A percentile compares a stretch with the other conserved stretches of the same genome.
phyloP scores from a whole-genome alignment of 2,329 filamentous ascomycete genomes.

The Fusarium incarnatum region DNA sequence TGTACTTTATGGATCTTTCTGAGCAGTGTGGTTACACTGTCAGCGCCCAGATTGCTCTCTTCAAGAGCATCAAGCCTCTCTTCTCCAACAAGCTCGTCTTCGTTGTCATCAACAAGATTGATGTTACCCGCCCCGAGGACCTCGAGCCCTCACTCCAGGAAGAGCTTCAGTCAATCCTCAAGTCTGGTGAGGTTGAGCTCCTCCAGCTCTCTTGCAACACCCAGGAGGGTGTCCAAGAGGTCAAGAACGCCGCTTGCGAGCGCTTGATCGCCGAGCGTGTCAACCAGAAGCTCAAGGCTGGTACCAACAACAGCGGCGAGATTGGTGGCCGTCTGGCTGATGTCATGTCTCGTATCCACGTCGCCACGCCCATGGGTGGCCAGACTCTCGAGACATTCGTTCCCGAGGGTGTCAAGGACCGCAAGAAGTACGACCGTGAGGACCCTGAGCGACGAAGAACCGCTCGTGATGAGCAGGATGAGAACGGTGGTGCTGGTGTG shows the following conservation, averaged over 20 bases:
- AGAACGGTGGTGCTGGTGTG: conserved; percentile 94
- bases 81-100: conserved; percentile 99
- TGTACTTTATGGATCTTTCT: conserved; percentile 98
- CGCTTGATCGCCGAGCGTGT: conserved; percentile 92
- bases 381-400: conserved; percentile 84
- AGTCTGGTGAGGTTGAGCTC: conserved; percentile 90
- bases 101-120: conserved; percentile 98
- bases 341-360: conserved; percentile 93
- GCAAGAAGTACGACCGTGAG: conserved; percentile 89
- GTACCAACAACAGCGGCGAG: conserved; percentile 79
- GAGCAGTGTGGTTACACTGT: conserved; percentile 98
- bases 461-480: conserved; percentile 87
- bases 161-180: conserved; percentile 82
- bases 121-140: conserved; percentile 88
- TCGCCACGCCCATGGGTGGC: conserved; percentile 91
- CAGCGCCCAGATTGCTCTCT: conserved; percentile 90
- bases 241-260: conserved; percentile 96
- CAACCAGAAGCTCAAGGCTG: conserved; percentile 94
- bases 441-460: conserved; percentile 87
- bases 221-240: conserved; percentile 90
- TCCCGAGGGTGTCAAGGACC: conserved; percentile 82
- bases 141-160: conserved; percentile 82
- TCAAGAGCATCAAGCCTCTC: conserved; percentile 95
- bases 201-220: conserved; percentile 96
- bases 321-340: conserved; percentile 87